Evolutionary conservation across 140 eudicot species (phyloP), one percentile per base, ranked within the genome.

Genomic region (Senecio squalidus): DNA sequence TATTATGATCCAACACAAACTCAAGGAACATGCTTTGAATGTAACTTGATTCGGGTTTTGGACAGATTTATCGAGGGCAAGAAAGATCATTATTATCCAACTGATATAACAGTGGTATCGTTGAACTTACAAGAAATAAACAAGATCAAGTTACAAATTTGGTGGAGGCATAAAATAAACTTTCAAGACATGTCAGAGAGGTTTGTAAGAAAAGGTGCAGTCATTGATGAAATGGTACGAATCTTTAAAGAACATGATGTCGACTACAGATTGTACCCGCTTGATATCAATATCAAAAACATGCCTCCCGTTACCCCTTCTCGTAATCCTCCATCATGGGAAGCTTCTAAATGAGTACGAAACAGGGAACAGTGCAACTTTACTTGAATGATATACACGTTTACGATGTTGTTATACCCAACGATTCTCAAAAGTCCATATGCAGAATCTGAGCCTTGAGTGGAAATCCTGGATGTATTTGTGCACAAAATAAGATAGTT

Each of bases 141-240:
- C 77, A 76, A n/a, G 39, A 63, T 88, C 59, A 82, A 66, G 60
- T 6, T 84, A 39, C 67, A 87, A 15, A 79, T 88, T 5, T 88
- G 96, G 96, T 39, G 83, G 61, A 68, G 95, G 34, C 95, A 88
- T 43, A 78, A 70, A 46, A 84, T 88, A 58, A 88, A 88, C 64
- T 78, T 73, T 62, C 96, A 88, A 64, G 85, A 88, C 67, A 82
- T 88, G 88, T 65, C 70, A 7, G 83, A 74, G 60, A 88, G 68
- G 72, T 76, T 49, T 69, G 50, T 46, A 36, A 70, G 96, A 55
- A 74, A 91, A 79, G 83, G 81, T 25, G 58, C 65, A 7, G 57
- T 88, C 62, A 43, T 84, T 5, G 95, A 88, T 16, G 96, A 88
- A 79, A 68, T 81, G 78, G 23, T 79, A 2, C 80, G 77, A 40